Conservation (phyloP, 495 filamentous ascomycete genomes). For the Alectoria sarmentosa region DNA sequence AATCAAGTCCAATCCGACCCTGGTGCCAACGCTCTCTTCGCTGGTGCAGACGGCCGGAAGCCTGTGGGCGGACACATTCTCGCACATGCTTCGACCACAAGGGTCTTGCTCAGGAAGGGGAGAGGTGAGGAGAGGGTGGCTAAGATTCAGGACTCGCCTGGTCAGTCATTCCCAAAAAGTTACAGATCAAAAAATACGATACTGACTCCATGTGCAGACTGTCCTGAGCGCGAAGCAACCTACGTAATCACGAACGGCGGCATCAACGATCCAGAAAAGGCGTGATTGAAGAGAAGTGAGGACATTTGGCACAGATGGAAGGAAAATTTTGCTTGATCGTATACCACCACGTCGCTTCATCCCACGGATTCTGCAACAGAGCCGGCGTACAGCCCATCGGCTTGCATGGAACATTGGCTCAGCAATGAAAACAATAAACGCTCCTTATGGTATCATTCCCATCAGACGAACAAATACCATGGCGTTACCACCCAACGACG, state of each 20-base stretch:
- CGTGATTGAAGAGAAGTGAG: background rate
- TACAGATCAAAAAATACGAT: background rate
- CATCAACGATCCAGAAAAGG: slow-evolving; percentile 66
- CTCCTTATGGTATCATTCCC: background rate
- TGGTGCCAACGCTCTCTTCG: slow-evolving; percentile 73
- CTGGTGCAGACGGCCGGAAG: slow-evolving; percentile 68
- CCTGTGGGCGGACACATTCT: slow-evolving; percentile 73
- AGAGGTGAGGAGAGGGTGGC: slow-evolving; percentile 74
- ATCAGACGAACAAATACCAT: background rate
- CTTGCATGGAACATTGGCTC: background rate
- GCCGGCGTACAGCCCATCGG: background rate
- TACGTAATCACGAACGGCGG: slow-evolving; percentile 77
- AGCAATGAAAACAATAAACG: background rate
- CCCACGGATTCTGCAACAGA: background rate
- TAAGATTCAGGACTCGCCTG: slow-evolving; percentile 72
- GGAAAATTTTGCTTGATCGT: background rate
- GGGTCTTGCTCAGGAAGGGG: slow-evolving; percentile 68
- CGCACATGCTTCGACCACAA: slow-evolving; percentile 69
- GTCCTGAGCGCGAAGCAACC: slow-evolving; percentile 68
- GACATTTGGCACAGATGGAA: background rate
- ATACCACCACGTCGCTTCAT: slow-evolving; percentile 11
- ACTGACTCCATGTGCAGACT: slow-evolving; percentile 42
- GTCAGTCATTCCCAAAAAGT: slow-evolving; percentile 34
- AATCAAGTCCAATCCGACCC: slow-evolving; percentile 79
- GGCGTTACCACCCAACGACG: slow-evolving; percentile 26